phyloP scores from a whole-genome alignment of 2,329 filamentous ascomycete species.

The Samsoniella hepiali region DNA sequence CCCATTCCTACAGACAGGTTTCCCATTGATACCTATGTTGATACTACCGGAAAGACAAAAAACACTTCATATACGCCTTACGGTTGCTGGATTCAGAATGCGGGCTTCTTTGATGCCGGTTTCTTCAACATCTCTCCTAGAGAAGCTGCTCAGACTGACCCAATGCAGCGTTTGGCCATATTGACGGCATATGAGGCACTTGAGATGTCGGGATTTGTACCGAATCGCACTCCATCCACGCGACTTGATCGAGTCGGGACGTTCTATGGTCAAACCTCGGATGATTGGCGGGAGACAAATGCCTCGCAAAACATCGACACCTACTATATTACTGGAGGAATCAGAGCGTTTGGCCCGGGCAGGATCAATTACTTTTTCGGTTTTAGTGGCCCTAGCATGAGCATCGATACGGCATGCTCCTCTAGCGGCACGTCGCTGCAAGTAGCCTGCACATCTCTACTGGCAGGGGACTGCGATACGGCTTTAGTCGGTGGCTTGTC shows the following conservation, averaged over 20 bases:
- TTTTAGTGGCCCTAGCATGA: slow-evolving; percentile 45
- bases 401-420: slow-evolving; percentile 36
- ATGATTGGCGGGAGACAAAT: slow-evolving; percentile 78
- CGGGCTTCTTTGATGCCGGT: slow-evolving; percentile 67
- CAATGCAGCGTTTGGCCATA: slow-evolving; percentile 68
- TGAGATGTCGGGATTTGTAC: slow-evolving; percentile 68
- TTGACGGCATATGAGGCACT: slow-evolving; percentile 74
- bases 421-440: slow-evolving; percentile 31
- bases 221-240: slow-evolving; percentile 61
- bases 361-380: slow-evolving; percentile 65
- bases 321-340: slow-evolving; percentile 51
- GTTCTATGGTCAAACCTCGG: slow-evolving; percentile 73
- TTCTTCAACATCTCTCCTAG: slow-evolving; percentile 81
- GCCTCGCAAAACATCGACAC: slow-evolving; percentile 63
- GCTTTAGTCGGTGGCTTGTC: slow-evolving; percentile 72
- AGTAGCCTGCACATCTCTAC: slow-evolving; percentile 50
- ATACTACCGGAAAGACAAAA: slow-evolving; percentile 61
- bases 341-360: slow-evolving; percentile 49
- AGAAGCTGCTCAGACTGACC: slow-evolving; percentile 64
- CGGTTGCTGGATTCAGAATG: slow-evolving; percentile 66
- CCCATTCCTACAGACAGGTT: slow-evolving; percentile 42
- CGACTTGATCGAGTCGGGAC: slow-evolving; percentile 59
- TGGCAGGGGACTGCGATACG: slow-evolving; percentile 70
- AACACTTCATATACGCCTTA: slow-evolving; percentile 66
- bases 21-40: slow-evolving; percentile 61